phyloP scores from a whole-genome alignment of 352 stramenopile species.

The Phytophthora sp. region DNA sequence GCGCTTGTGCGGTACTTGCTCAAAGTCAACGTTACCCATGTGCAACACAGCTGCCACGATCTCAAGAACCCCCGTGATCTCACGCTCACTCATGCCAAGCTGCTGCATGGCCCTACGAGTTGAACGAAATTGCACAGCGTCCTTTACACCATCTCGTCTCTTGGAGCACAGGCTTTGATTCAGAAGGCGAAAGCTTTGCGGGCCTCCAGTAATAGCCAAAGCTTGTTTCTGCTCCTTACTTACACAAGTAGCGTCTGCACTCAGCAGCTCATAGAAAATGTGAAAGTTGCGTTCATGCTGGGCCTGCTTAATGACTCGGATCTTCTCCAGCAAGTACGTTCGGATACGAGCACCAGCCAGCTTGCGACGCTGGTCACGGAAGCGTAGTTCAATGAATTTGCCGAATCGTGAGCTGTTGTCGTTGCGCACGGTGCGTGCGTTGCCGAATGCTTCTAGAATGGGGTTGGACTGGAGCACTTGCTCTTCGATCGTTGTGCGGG shows the following conservation, averaged over 20 bases:
- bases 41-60: constrained; percentile 87
- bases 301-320: constrained; percentile 85
- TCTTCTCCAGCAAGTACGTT: constrained; percentile 96
- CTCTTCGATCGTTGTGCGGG: constrained; percentile 59
- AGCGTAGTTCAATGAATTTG: constrained; percentile 92
- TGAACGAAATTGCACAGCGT: constrained; percentile 66
- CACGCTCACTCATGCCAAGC: constrained; percentile 68
- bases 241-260: constrained; percentile 34
- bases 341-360: constrained; percentile 81
- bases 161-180: constrained; percentile 77
- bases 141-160: constrained; percentile 70
- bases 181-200: constrained; percentile 62
- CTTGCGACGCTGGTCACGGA: constrained; percentile 46
- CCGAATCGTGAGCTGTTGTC: constrained; percentile 92
- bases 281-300: constrained; percentile 86
- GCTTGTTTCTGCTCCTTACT: constrained; percentile 35
- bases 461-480: constrained; percentile 92
- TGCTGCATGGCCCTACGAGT: constrained; percentile 75
- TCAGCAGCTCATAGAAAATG: constrained; percentile 88
- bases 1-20: constrained; percentile 33
- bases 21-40: constrained; percentile 87
- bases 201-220: constrained; percentile 42
- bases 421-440: constrained; percentile 87
- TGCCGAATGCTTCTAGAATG: constrained; percentile 92
- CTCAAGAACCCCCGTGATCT: constrained; percentile 71